phyloP scores from a whole-genome alignment of 1,139 yeast genomes.

The Pneumocystis jirovecii region DNA sequence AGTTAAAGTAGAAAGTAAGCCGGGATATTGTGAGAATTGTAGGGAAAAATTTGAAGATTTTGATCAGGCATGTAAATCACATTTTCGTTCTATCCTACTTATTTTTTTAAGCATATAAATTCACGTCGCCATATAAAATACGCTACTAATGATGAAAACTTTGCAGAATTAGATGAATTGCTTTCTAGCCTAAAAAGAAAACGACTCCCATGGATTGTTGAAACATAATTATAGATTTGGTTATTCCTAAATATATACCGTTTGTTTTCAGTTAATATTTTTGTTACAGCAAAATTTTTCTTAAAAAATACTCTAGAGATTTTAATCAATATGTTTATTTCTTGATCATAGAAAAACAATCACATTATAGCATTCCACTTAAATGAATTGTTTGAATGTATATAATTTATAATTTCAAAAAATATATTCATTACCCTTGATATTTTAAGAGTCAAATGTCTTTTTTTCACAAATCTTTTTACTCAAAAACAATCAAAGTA shows the following conservation, averaged over 20 bases:
- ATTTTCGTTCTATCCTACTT: not conserved
- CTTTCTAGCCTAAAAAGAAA: not conserved
- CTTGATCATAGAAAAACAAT: not conserved
- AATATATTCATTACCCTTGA: not conserved
- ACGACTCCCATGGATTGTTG: not conserved
- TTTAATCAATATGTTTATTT: not conserved
- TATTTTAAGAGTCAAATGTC: not conserved
- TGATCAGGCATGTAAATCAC: constrained; percentile 30
- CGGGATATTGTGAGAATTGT: constrained; percentile 90
- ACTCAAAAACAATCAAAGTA: not conserved
- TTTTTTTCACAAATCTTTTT: not conserved
- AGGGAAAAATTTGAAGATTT: constrained; percentile 70
- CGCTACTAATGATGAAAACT: constrained; percentile 60
- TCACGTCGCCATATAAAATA: constrained; percentile 64
- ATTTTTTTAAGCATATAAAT: constrained; percentile 35
- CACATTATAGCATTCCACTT: not conserved
- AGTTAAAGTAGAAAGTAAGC: constrained; percentile 15
- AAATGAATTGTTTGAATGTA: not conserved
- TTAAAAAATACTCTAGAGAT: not conserved
- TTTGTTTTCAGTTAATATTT: not conserved
- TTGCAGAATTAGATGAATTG: constrained; percentile 59
- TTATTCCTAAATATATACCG: not conserved
- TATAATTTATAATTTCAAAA: not conserved
- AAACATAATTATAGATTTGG: not conserved
- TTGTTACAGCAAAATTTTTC: not conserved